Conservation (phyloP, 2,329 filamentous ascomycete genomes). For the Teratosphaeria destructans region DNA sequence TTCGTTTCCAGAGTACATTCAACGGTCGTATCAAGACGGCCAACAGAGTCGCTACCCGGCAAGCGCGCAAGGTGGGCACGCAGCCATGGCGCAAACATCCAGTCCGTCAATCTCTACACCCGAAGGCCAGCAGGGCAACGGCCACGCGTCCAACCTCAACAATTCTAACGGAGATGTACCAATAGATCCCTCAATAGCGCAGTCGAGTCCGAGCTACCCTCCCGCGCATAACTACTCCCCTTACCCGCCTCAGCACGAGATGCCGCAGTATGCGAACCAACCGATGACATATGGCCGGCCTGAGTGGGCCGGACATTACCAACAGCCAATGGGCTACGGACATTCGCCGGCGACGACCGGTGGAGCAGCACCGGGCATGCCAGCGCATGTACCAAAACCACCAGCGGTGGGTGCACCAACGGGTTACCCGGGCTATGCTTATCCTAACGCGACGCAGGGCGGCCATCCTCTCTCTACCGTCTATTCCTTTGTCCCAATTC, state of each 20-base stretch:
- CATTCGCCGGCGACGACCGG: constrained; percentile 49
- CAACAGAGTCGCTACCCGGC: constrained; percentile 63
- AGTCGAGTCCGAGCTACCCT: constrained; percentile 83
- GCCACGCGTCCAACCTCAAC: constrained; percentile 43
- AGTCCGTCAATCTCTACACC: constrained; percentile 89
- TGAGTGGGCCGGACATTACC: constrained; percentile 59
- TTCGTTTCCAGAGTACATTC: constrained; percentile 79
- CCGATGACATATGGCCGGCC: constrained; percentile 52
- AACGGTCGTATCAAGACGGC: constrained; percentile 65
- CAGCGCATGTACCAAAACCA: constrained; percentile 49
- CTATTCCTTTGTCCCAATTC: constrained; percentile 95
- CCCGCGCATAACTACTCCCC: constrained; percentile 73
- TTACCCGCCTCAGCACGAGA: constrained; percentile 75
- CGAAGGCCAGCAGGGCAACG: constrained; percentile 70
- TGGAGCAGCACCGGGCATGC: constrained; percentile 46
- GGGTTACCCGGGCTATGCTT: constrained; percentile 10
- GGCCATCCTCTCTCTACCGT: constrained; percentile 59
- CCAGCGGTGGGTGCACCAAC: constrained; percentile 46
- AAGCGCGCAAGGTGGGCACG: constrained; percentile 60
- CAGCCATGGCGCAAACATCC: constrained; percentile 97
- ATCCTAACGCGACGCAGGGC: constrained; percentile 29
- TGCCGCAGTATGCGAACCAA: constrained; percentile 65
- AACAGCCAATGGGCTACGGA: constrained; percentile 37
- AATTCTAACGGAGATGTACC: constrained; percentile 95
- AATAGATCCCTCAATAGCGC: constrained; percentile 98